Evolutionary conservation across 2,329 filamentous ascomycete species (phyloP), one percentile per base, ranked within the genome.

Genomic region (Moelleriella libera): DNA sequence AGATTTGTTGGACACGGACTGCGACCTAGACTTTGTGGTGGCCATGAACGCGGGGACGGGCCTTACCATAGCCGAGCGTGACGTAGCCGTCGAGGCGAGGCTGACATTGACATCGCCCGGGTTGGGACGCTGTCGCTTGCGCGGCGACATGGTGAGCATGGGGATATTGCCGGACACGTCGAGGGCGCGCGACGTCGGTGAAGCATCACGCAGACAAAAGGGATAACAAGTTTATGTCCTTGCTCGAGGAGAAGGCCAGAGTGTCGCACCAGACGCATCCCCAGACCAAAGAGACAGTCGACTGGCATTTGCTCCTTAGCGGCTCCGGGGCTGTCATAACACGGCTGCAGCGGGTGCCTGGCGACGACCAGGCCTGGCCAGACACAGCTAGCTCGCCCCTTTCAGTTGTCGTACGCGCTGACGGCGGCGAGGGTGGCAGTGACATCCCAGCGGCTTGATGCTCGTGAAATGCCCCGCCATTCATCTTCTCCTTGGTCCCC

Each of bases 111-210:
- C 52, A 50, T 55, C 52, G 42, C 54, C 52, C 46, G 58, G 53
- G 46, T 61, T 60, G 45, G 57, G 57, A 43, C 62, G 57, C 49
- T 55, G 57, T 53, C 58, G 57, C 54, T 65, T 65, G 49, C 62
- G 62, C 44, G 60, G 55, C 52, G 57, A 49, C 63, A 65, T 65
- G 47, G 52, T 52, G 48, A 12, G 12, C 34, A 9, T 37, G 34
- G 34, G 34, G 21, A 21, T 37, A 12, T 9, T 5, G 34, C 8
- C 34, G 34, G 34, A 37, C 34, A 12, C 8, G 34, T 12, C 12
- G 21, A 3, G 21, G 21, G 21, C 21, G 21, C 21, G 21, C 21
- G 21, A 21, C 21, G 21, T 21, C 21, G 21, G 21, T 21, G 2
- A 21, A 21, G 21, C 21, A 21, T 21, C 21, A 21, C 21, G 21